Percentiles rank a stretch among this genome's conserved stretches.
Conservation (phyloP, 169 alveolate species). For the Cryptosporidium ryanae region DNA sequence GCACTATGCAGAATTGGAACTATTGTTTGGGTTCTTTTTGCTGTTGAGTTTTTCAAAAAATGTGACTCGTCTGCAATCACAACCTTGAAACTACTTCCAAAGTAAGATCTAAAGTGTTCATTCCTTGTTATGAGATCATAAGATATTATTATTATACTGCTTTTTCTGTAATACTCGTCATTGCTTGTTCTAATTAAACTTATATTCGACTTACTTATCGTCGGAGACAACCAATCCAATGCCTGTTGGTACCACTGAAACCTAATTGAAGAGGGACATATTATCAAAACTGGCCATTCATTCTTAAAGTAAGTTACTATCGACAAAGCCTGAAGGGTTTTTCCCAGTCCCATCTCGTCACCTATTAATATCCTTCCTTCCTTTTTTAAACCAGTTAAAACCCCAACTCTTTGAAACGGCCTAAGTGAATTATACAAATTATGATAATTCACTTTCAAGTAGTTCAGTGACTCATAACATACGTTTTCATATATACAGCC, state of each 20-base stretch:
- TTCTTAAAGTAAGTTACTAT: conserved; percentile 88
- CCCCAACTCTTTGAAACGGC: conserved; percentile 95
- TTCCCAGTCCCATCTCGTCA: conserved; percentile 99
- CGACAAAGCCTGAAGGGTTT: conserved; percentile 96
- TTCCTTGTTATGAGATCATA: conserved; percentile 83
- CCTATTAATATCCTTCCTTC: conserved; percentile 95
- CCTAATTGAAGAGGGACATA: conserved; percentile 94
- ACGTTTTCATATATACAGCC: conserved; percentile 39
- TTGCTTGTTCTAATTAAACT: conserved; percentile 81
- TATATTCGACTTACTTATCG: conserved; percentile 78
- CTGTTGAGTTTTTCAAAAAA: conserved; percentile 90
- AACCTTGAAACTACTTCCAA: conserved; percentile 75
- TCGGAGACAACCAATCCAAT: conserved; percentile 90
- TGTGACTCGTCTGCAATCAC: conserved; percentile 97
- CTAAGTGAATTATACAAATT: conserved; percentile 80
- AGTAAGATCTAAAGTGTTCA: conserved; percentile 73
- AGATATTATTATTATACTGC: conserved; percentile 82
- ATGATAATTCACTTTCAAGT: conserved; percentile 38
- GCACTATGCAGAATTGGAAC: conserved; percentile 92
- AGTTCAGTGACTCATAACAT: conserved; percentile 27
- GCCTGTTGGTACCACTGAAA: conserved; percentile 94
- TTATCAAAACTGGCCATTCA: conserved; percentile 96
- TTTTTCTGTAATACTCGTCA: conserved; percentile 43
- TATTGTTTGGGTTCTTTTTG: conserved; percentile 90
- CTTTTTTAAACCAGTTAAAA: conserved; percentile 89